Base-by-base conservation (phyloP, 2,329 filamentous ascomycete genomes). In the Penicillium sp. region DNA sequence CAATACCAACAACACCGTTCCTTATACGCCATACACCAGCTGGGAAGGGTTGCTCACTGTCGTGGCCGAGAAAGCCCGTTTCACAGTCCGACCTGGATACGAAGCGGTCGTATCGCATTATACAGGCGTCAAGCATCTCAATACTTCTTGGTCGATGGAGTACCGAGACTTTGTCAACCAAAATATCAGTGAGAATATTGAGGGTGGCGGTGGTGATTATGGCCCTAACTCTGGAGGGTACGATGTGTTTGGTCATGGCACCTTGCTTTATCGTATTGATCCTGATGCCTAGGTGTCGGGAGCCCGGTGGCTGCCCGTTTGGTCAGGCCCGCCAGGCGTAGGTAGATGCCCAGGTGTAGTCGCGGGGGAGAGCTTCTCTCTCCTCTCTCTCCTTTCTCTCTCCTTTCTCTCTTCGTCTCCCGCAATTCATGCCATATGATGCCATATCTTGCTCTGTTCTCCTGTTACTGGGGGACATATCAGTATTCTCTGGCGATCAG, bases 171-270 rank as follows among this genome's bases (percentile, higher is more conserved):
- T 65, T 22, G 72, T 75, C 6, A 63, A 67, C 22, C 54, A 68
- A 10, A 52, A 62, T 10, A 63, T 61, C 0, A 60, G 53, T 14
- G 73, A 71, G 8, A 32, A 32, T 32, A 71, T 69, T 5, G 77
- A 79, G 57, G 76, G 76, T 0, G 76, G 77, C n/a, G 75, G 75
- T 47, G 76, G 76, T 18, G 62, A 77, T 52, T 79, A 78, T 54
- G 75, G 74, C 6, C 34, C 66, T 10, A 73, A 55, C 46, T 73
- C 68, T 36, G 76, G 76, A 6, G 76, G 76, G 0, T 79, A 69
- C 52, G 77, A 79, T 57, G 67, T 72, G 47, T 60, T 74, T 14
- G 71, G 71, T 0, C 68, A 68, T 54, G 70, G 70, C 0, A 71
- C 69, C 36, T 51, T 71, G 54, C 56, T 69, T 43, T 71, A 72